Conservation (phyloP, 257 asterid genomes). For the Rhazya stricta region DNA sequence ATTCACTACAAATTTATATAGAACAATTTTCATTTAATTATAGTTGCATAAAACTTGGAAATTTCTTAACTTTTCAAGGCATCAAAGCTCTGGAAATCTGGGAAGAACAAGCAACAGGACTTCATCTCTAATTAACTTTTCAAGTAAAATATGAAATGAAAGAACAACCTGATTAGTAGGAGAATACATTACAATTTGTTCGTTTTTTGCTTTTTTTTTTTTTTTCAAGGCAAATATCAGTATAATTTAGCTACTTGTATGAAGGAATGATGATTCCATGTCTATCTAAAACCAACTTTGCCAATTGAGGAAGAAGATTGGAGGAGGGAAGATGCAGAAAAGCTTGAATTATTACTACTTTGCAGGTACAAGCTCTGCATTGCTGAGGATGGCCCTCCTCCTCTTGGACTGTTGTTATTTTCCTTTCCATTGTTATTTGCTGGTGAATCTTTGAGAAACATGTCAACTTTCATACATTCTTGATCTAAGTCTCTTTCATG, state of each 20-base stretch:
- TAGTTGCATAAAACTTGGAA: too few species aligned
- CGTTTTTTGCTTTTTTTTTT: not conserved
- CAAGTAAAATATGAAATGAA: not conserved
- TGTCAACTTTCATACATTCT: conserved; percentile 41
- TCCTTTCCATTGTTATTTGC: conserved; percentile 20
- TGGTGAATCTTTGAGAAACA: conserved; percentile 35
- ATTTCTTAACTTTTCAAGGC: too few species aligned
- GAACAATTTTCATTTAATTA: too few species aligned
- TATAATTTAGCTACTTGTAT: not conserved
- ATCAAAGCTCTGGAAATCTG: too few species aligned
- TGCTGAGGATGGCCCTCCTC: conserved; percentile 44
- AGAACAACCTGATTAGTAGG: not conserved
- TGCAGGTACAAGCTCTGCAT: conserved; percentile 45
- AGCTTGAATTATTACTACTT: conserved; percentile 54
- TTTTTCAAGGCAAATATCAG: not conserved
- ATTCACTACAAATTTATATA: too few species aligned
- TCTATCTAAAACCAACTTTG: conserved; percentile 37
- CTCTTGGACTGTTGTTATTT: conserved; percentile 17
- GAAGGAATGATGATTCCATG: not conserved
- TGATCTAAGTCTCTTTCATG: conserved; percentile 41
- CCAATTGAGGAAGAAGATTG: conserved; percentile 45
- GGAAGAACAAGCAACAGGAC: not conserved
- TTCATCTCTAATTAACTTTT: not conserved
- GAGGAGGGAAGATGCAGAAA: conserved; percentile 63
- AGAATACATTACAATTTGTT: not conserved